phyloP scores from a whole-genome alignment of 768 basidiomycete species.

The Naganishia randhawae region DNA sequence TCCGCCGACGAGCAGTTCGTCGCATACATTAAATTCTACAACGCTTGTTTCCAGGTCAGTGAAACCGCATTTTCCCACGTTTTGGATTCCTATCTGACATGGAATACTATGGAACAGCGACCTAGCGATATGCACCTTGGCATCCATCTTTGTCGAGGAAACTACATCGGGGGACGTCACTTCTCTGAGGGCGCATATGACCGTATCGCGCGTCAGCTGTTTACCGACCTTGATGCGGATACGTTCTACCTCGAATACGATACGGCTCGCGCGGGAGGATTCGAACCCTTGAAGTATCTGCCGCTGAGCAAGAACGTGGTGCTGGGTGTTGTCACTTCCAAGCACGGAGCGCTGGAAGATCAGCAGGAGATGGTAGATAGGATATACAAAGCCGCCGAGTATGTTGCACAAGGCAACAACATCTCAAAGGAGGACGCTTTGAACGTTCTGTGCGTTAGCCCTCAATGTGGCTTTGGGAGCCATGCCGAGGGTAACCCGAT shows the following conservation, averaged over 20 bases:
- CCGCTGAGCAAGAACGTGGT: conserved; percentile 40
- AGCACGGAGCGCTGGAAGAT: conserved; percentile 56
- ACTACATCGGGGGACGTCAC: conserved; percentile 37
- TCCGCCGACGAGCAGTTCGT: conserved; percentile 60
- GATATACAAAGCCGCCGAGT: conserved; percentile 59
- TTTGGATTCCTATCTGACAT: background rate
- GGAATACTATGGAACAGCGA: background rate
- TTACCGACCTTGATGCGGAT: conserved; percentile 37
- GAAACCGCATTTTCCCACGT: background rate
- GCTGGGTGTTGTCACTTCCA: conserved; percentile 41
- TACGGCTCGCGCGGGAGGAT: conserved; percentile 41
- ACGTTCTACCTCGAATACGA: conserved; percentile 45
- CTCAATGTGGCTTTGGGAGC: conserved; percentile 65
- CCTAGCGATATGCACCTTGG: conserved; percentile 42
- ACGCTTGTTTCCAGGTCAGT: conserved; percentile 38
- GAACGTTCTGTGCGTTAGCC: conserved; percentile 60
- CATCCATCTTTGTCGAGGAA: conserved; percentile 42
- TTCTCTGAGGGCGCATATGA: conserved; percentile 45
- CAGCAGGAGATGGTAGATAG: conserved; percentile 56
- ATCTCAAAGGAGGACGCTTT: conserved; percentile 58
- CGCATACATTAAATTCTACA: conserved; percentile 63
- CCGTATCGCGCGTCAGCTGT: conserved; percentile 43
- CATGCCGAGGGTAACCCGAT: conserved; percentile 62
- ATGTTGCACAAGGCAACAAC: conserved; percentile 54
- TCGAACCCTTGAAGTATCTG: conserved; percentile 40